phyloP scores from a whole-genome alignment of 176 grass and related monocot genomes.

The Cenchrus purpureus region DNA sequence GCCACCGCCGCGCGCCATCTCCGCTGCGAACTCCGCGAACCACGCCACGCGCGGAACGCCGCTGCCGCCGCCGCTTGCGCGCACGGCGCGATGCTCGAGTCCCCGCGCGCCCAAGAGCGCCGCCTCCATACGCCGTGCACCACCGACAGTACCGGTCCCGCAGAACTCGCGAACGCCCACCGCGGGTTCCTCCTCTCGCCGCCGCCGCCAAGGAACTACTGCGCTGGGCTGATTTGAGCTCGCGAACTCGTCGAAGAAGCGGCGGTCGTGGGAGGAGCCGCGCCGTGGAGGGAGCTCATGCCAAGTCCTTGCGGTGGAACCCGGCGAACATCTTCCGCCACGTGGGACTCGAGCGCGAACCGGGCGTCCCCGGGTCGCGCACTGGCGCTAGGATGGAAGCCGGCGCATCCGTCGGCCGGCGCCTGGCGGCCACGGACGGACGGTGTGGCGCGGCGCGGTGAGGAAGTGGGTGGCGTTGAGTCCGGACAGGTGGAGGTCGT shows the following conservation, averaged over 20 bases:
- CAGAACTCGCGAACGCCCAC: constrained; percentile 51
- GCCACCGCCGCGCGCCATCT: constrained; percentile 83
- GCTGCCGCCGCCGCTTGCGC: neutral
- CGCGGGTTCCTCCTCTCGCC: neutral
- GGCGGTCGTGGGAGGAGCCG: constrained; percentile 36
- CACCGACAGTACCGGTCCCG: constrained; percentile 62
- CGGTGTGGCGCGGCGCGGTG: constrained; percentile 54
- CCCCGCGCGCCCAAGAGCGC: constrained; percentile 41
- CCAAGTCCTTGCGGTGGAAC: constrained; percentile 64
- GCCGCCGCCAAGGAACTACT: neutral
- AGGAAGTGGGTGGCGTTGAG: constrained; percentile 80
- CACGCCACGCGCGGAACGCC: constrained; percentile 47
- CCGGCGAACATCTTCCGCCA: constrained; percentile 72
- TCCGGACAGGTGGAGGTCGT: constrained; percentile 73
- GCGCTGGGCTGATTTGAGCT: constrained; percentile 41
- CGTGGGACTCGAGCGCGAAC: constrained; percentile 71
- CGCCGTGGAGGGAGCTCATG: constrained; percentile 33
- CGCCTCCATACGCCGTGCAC: constrained; percentile 73
- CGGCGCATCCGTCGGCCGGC: no score
- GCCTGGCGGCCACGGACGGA: constrained; percentile 51
- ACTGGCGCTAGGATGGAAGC: constrained; percentile 58
- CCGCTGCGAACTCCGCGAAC: constrained; percentile 54
- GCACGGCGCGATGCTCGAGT: constrained; percentile 32
- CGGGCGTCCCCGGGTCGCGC: constrained; percentile 38
- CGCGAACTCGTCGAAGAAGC: constrained; percentile 79